A percentile compares a stretch with the other conserved stretches of the same genome.
phyloP scores from a whole-genome alignment of 2,329 filamentous ascomycete species.

The Phialemoniopsis sp. region DNA sequence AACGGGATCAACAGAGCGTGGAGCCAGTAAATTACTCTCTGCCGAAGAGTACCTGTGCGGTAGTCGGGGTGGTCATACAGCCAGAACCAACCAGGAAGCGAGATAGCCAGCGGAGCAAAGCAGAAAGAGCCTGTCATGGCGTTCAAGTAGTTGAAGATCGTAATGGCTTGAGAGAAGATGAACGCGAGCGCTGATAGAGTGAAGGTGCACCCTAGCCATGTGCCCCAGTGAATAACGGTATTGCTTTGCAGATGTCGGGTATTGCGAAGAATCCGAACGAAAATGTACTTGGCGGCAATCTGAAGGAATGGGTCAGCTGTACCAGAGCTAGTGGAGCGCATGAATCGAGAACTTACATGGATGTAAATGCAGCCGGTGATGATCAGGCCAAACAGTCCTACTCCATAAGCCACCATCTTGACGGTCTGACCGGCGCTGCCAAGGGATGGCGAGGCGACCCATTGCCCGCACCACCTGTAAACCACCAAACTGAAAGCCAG shows the following conservation, averaged over 20 bases:
- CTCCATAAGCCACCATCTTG: slow-evolving; percentile 57
- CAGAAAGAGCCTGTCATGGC: slow-evolving; percentile 7
- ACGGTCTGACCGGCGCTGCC: slow-evolving; percentile 54
- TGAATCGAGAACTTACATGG: too few relatives aligned
- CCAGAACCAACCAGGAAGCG: too few relatives aligned
- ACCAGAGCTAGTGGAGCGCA: too few relatives aligned
- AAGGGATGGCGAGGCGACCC: slow-evolving; percentile 57
- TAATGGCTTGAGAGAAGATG: slow-evolving; percentile 15
- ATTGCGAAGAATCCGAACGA: slow-evolving; percentile 20
- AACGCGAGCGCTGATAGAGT: slow-evolving; percentile 14
- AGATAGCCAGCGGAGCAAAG: slow-evolving; percentile 6
- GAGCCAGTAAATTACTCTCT: too few relatives aligned
- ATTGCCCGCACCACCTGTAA: slow-evolving; percentile 57
- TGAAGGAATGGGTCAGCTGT: too few relatives aligned
- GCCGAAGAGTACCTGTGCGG: too few relatives aligned
- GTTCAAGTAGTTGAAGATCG: slow-evolving; percentile 15
- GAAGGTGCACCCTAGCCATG: slow-evolving; percentile 20
- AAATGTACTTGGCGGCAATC: slow-evolving; percentile 22
- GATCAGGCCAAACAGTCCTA: slow-evolving; percentile 49
- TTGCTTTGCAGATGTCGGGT: slow-evolving; percentile 18
- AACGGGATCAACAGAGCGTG: too few relatives aligned
- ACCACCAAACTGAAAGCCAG: slow-evolving; percentile 55
- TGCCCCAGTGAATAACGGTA: slow-evolving; percentile 17
- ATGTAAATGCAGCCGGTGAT: slow-evolving; percentile 27
- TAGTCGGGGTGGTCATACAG: too few relatives aligned